A percentile compares a stretch with the other conserved stretches of the same genome.
Evolutionary conservation across 306 rosid species (phyloP).

Genomic region (Corylus americana): DNA sequence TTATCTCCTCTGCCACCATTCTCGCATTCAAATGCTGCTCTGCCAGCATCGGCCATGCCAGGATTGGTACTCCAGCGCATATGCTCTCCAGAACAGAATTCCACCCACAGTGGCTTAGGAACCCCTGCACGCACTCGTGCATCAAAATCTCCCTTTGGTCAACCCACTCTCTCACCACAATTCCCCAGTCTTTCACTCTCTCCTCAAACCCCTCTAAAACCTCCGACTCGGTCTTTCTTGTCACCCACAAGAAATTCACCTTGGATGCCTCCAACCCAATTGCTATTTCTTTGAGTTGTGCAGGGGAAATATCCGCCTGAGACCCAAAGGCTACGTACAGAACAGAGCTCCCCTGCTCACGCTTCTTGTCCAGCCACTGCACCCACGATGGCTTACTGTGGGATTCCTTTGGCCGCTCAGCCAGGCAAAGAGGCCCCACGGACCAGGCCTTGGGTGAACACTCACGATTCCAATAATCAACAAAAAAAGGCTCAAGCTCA

Average conservation of each 20-base stretch:
- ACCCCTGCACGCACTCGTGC: conserved; percentile 48
- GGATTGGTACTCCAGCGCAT: conserved; percentile 49
- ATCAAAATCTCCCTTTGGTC: conserved; percentile 43
- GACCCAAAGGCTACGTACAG: conserved; percentile 54
- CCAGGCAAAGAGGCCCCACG: conserved; percentile 45
- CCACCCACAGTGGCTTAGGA: conserved; percentile 64
- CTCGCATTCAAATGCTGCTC: conserved; percentile 50
- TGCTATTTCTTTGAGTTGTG: conserved; percentile 46
- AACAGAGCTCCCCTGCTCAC: conserved; percentile 12
- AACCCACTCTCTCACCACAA: conserved; percentile 53
- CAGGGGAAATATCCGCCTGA: conserved; percentile 31
- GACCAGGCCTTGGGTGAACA: conserved; percentile 18
- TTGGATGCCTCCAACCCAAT: conserved; percentile 40
- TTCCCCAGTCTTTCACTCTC: conserved; percentile 36
- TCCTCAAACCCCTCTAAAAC: conserved; percentile 33
- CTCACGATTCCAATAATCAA: conserved; percentile 19
- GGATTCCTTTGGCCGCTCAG: neutral
- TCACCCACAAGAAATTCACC: conserved; percentile 46
- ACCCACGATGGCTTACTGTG: conserved; percentile 15
- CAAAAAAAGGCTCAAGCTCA: conserved; percentile 36
- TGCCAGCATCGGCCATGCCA: conserved; percentile 53
- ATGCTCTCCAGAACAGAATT: conserved; percentile 52
- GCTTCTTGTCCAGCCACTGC: conserved; percentile 42
- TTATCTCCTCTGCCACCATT: conserved; percentile 53
- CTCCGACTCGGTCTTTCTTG: neutral